A percentile compares a stretch with the other conserved stretches of the same genome.
Evolutionary conservation across 2,329 filamentous ascomycete genomes (phyloP).

Genomic region (Xylariaceae sp.): DNA sequence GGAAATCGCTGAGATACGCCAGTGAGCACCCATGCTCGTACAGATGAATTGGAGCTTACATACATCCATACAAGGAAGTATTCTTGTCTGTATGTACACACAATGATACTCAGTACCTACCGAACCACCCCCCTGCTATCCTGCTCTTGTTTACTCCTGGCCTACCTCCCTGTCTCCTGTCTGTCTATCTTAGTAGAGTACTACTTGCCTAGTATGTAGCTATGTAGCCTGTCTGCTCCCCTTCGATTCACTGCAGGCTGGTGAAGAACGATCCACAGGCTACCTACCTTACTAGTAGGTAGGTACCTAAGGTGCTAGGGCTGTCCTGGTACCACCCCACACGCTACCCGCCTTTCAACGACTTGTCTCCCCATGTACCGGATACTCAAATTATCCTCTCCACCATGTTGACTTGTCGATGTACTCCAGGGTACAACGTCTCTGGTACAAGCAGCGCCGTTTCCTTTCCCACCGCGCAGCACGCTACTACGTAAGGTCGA

Average conservation of each 20-base stretch:
- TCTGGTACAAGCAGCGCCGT: conserved; percentile 20
- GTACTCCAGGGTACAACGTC: conserved; percentile 25
- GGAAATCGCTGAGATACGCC: conserved; percentile 25
- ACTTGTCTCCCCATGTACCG: conserved; percentile 21
- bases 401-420: conserved; percentile 21
- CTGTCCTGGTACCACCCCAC: conserved; percentile 25
- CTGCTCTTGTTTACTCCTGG: conserved; percentile 14
- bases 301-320: conserved; percentile 21
- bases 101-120: conserved; percentile 2
- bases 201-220: conserved; percentile 4
- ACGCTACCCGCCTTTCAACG: conserved; percentile 26
- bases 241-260: conserved; percentile 22
- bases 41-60: conserved; percentile 3
- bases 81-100: conserved; percentile 1
- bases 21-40: conserved; percentile 10
- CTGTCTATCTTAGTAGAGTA: conserved; percentile 20
- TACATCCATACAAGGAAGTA: too few relatives aligned
- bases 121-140: conserved; percentile 17
- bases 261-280: conserved; percentile 30
- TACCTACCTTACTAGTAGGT: too few relatives aligned
- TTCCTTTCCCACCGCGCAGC: conserved; percentile 22
- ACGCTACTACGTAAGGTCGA: conserved; percentile 28
- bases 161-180: conserved; percentile 22
- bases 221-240: conserved; percentile 6
- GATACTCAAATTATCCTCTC: conserved; percentile 20